Percentiles rank a stretch among this genome's conserved stretches.
These are phyloP conservation scores for Rhizoclosmatium sp. DNA, from an alignment of 192 early-diverging fungal genomes.

Conservation along the genomic window DNA sequence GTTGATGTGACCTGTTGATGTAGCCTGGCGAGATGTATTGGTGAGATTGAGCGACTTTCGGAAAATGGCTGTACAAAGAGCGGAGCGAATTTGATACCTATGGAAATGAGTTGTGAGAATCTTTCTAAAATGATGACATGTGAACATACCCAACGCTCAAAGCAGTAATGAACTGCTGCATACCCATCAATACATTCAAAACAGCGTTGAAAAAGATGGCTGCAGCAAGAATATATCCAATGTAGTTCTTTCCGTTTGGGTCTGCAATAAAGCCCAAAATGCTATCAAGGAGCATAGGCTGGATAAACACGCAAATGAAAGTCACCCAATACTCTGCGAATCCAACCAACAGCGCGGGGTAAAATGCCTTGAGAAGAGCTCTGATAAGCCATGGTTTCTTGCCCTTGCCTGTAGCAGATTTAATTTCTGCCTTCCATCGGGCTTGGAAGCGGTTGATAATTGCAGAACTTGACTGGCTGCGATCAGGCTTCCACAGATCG, in stretches of 20 bases:
- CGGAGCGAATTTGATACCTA: constrained; percentile 40
- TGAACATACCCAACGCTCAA: constrained; percentile 27
- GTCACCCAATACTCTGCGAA: constrained; percentile 27
- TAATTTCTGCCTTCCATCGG: constrained; percentile 24
- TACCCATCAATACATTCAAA: constrained; percentile 23
- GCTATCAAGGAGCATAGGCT: constrained; percentile 29
- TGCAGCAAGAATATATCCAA: constrained; percentile 33
- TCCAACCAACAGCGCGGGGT: constrained; percentile 9
- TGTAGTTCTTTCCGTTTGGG: constrained; percentile 2
- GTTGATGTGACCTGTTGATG: constrained; percentile 38
- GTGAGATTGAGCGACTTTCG: constrained; percentile 33
- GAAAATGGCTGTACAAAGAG: constrained; percentile 32
- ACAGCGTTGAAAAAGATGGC: constrained; percentile 26
- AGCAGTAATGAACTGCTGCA: constrained; percentile 30
- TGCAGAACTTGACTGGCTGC: constrained; percentile 19
- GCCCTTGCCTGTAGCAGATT: background rate
- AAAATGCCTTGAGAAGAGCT: constrained; percentile 31
- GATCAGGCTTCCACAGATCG: constrained; percentile 39
- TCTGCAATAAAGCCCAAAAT: constrained; percentile 25
- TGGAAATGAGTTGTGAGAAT: background rate
- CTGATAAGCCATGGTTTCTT: constrained; percentile 18
- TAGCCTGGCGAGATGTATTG: constrained; percentile 25
- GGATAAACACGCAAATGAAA: constrained; percentile 29
- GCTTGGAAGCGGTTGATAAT: constrained; percentile 19
- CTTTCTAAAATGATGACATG: background rate